Conservation (phyloP, 495 filamentous ascomycete species). For the Physcia stellaris region DNA sequence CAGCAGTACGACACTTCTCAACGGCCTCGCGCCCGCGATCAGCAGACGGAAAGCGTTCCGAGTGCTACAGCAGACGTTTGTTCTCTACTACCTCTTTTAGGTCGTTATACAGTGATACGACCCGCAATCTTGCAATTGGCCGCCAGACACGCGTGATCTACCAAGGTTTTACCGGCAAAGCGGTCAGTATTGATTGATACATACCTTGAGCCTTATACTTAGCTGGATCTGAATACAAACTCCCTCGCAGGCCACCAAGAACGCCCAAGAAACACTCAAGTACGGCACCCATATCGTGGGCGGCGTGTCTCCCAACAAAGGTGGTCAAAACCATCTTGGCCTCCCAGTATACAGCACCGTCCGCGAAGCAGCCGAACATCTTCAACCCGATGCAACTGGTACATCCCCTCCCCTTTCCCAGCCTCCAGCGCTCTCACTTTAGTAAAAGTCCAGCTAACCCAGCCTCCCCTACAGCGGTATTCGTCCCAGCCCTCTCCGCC, state of each 20-base stretch:
- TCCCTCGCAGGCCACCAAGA: slow-evolving; percentile 51
- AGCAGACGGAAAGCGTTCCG: no score
- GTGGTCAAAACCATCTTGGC: slow-evolving; percentile 59
- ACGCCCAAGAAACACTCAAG: slow-evolving; percentile 67
- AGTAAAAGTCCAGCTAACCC: slow-evolving; percentile 53
- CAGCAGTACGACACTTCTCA: no score
- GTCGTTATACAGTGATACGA: slow-evolving; percentile 31
- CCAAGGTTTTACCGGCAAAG: slow-evolving; percentile 72
- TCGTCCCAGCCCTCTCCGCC: slow-evolving; percentile 69
- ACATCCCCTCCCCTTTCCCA: neutral
- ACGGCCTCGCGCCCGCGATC: no score
- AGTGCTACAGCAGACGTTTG: no score
- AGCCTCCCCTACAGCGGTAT: slow-evolving; percentile 76
- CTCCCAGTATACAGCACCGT: slow-evolving; percentile 68
- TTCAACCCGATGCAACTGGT: no score
- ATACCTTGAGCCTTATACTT: neutral
- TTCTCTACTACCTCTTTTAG: neutral
- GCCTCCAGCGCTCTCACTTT: slow-evolving; percentile 4
- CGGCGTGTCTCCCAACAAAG: slow-evolving; percentile 65
- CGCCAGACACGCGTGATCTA: slow-evolving; percentile 70
- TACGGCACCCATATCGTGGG: slow-evolving; percentile 86
- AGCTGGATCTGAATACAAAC: no score
- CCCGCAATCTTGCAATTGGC: slow-evolving; percentile 65
- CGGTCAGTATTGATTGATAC: slow-evolving; percentile 1
- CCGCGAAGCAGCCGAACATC: no score